phyloP scores from a whole-genome alignment of 495 filamentous ascomycete species.

The Monascus purpureus region DNA sequence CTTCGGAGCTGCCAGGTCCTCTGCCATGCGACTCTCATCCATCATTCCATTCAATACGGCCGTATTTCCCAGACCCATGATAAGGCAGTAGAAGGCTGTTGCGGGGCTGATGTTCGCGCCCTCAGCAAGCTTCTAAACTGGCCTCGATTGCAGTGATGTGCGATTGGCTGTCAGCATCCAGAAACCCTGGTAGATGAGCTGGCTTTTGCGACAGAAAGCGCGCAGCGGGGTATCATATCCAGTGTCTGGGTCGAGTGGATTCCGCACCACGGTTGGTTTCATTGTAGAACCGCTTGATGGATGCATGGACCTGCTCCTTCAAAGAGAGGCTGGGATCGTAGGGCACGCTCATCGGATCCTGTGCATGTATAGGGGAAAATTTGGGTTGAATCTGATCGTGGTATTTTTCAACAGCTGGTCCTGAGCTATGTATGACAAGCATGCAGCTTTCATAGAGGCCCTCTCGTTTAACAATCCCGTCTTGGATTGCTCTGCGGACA shows the following conservation, averaged over 20 bases:
- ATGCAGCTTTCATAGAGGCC: slow-evolving; percentile 43
- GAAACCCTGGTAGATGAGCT: slow-evolving; percentile 59
- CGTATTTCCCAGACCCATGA: slow-evolving; percentile 44
- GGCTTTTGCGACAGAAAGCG: slow-evolving; percentile 43
- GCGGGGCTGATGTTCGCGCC: slow-evolving; percentile 29
- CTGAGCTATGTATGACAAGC: background rate
- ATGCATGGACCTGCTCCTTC: slow-evolving; percentile 48
- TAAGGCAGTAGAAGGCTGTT: slow-evolving; percentile 53
- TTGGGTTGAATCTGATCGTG: slow-evolving; percentile 63
- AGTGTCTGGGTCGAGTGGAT: slow-evolving; percentile 51
- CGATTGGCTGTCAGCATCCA: slow-evolving; percentile 70
- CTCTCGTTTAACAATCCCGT: slow-evolving; percentile 40
- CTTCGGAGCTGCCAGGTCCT: slow-evolving; percentile 44
- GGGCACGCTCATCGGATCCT: slow-evolving; percentile 45
- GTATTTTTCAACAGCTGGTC: slow-evolving; percentile 1
- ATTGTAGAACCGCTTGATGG: slow-evolving; percentile 46
- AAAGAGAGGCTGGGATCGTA: slow-evolving; percentile 39
- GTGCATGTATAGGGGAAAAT: slow-evolving; percentile 49
- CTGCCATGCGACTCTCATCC: slow-evolving; percentile 45
- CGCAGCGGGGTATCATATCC: slow-evolving; percentile 48
- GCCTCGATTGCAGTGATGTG: slow-evolving; percentile 33
- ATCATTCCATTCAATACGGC: slow-evolving; percentile 60
- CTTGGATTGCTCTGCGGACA: slow-evolving; percentile 41
- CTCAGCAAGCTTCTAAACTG: slow-evolving; percentile 38
- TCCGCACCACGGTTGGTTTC: slow-evolving; percentile 57